Conservation (phyloP, 306 rosid species). For the Arachis hypogaea region DNA sequence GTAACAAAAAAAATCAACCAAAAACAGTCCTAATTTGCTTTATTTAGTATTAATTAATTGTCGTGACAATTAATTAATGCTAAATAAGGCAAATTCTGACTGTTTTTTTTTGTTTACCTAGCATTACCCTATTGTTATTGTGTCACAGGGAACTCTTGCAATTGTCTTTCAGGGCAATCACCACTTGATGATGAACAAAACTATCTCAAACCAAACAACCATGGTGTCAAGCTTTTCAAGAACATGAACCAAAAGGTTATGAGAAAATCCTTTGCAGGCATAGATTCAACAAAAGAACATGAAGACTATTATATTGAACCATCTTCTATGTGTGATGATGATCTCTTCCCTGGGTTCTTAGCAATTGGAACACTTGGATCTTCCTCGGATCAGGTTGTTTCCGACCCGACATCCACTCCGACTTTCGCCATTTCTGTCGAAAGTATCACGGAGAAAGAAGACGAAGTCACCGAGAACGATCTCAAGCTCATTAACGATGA, state of each 20-base stretch:
- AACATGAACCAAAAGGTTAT: constrained; percentile 56
- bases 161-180: constrained; percentile 76
- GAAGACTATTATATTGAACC: constrained; percentile 61
- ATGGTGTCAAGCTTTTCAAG: constrained; percentile 58
- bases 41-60: too few species aligned
- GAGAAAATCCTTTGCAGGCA: constrained; percentile 72
- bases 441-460: constrained; percentile 84
- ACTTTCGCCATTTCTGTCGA: constrained; percentile 72
- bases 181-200: constrained; percentile 76
- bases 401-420: constrained; percentile 77
- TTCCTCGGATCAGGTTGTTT: constrained; percentile 48
- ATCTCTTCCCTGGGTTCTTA: constrained; percentile 91
- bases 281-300: constrained; percentile 63
- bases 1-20: too few species aligned
- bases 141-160: constrained; percentile 56
- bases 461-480: constrained; percentile 84
- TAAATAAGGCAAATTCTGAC: too few species aligned
- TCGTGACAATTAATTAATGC: too few species aligned
- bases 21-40: too few species aligned
- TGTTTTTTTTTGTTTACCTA: neutral
- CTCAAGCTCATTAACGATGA: constrained; percentile 84
- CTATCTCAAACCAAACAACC: constrained; percentile 62
- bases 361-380: constrained; percentile 95
- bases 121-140: neutral
- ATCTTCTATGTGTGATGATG: constrained; percentile 47